Conservation (phyloP, 257 asterid genomes). For the Haberlea rhodopensis region DNA sequence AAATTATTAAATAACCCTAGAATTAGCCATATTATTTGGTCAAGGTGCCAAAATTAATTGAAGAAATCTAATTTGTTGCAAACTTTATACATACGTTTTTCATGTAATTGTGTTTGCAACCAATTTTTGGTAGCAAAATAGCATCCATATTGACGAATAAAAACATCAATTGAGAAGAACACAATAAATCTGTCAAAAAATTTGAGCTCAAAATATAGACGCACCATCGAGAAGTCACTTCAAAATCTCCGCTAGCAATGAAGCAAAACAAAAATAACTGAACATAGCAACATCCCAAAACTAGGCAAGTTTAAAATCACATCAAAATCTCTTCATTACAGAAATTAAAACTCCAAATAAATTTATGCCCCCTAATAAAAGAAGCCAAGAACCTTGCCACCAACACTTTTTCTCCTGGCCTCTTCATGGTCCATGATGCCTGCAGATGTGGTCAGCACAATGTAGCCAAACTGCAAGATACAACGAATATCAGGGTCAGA, state of each 20-base stretch:
- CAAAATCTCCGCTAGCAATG: neutral
- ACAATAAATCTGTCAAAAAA: neutral
- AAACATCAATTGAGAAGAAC: neutral
- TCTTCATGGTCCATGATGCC: constrained; percentile 20
- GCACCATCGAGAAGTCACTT: neutral
- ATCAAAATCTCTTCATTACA: neutral
- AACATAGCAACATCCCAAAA: neutral
- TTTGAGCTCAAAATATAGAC: neutral
- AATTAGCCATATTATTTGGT: neutral
- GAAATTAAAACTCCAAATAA: too few species aligned
- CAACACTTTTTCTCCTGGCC: constrained; percentile 14
- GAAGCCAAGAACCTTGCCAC: constrained; percentile 22
- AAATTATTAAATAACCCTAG: too few species aligned
- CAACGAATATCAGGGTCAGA: neutral
- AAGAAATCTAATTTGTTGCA: too few species aligned
- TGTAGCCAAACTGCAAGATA: constrained; percentile 14
- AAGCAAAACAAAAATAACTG: neutral
- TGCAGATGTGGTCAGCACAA: constrained; percentile 7
- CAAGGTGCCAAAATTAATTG: too few species aligned
- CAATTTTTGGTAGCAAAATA: too few species aligned
- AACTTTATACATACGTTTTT: too few species aligned
- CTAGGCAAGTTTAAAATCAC: neutral
- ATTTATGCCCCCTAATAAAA: neutral
- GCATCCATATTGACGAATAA: too few species aligned
- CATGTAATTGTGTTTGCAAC: neutral